Evolutionary conservation across 2,329 filamentous ascomycete species (phyloP), one percentile per base, ranked within the genome.

Genomic region (Pestalotiopsis sp.): DNA sequence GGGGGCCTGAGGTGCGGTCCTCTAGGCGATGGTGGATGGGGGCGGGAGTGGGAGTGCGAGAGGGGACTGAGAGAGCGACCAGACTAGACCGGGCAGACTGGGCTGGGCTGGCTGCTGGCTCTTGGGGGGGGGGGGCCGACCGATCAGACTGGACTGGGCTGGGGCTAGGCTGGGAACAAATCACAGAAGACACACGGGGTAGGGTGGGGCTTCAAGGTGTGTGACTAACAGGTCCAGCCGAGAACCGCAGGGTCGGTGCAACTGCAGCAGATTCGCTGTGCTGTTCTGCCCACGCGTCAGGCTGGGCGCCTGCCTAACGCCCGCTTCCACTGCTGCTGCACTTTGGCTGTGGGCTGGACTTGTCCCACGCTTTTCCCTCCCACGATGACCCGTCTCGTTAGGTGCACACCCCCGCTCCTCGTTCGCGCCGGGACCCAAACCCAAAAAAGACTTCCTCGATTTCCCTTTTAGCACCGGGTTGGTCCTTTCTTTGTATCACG

Each of bases 401-500:
- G 20, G 5, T n/a, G 26, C 56, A 38, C 35, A 24, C 58, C 26
- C 30, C 26, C 56, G n/a, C 30, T 58, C 56, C 56, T 22, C 56
- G 17, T 26, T 26, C 58, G 35, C 35, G 26, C 38, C 58, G 22
- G 20, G 17, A n/a, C 9, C 17, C 17, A 52, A 26, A 58, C n/a
- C 56, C 56, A 58, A 58, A 58, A 58, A 26, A 58, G 56, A 58
- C 24, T 58, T 35, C 56, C 10, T 17, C 56, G 56, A 58, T 58
- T 26, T 35, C 56, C 26, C 17, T 58, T 58, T 35, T 26, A 35
- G 56, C 24, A 35, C 10, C 56, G 20, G 44, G 17, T 22, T 58
- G 56, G 56, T 58, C 22, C 10, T 26, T 9, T 62, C 40, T 64
- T 64, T 64, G 61, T 64, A 64, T 64, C 61, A 64, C 61, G 61